Conservation (phyloP, 1,284 basidiomycete genomes). For the Melanopsichium pennsylvanicum region DNA sequence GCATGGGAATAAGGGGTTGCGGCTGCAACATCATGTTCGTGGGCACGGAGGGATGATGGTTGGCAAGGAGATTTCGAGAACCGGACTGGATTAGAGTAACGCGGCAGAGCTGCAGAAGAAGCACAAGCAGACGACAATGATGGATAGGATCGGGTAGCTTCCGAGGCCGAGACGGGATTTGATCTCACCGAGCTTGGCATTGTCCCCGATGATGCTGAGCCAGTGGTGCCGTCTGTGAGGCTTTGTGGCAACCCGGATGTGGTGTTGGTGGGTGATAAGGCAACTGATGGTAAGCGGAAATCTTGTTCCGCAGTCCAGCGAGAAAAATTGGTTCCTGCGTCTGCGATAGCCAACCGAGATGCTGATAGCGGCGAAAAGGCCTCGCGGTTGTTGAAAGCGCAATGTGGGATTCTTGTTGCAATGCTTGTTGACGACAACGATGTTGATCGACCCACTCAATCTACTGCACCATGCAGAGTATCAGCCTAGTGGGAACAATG, state of each 20-base stretch:
- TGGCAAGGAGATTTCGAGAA: background rate
- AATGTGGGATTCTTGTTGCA: too few species aligned
- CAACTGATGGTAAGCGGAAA: too few species aligned
- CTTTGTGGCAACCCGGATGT: too few species aligned
- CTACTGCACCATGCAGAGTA: too few species aligned
- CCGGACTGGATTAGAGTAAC: background rate
- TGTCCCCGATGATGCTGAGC: background rate
- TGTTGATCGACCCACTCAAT: too few species aligned
- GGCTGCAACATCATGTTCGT: background rate
- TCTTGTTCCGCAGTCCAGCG: too few species aligned
- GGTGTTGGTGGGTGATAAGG: too few species aligned
- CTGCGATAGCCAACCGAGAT: background rate
- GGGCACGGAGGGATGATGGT: background rate
- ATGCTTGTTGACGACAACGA: too few species aligned
- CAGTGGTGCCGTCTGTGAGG: too few species aligned
- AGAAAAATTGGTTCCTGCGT: slow-evolving; percentile 1
- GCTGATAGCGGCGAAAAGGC: background rate
- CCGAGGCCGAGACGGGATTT: slow-evolving; percentile 14
- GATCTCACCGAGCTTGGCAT: slow-evolving; percentile 9
- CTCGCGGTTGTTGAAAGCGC: too few species aligned
- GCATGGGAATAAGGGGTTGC: background rate
- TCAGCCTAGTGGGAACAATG: background rate
- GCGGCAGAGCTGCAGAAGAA: background rate
- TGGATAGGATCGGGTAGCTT: slow-evolving; percentile 12
- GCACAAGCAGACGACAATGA: slow-evolving; percentile 7